Evolutionary conservation across 106 monocot species (phyloP), one percentile per base, ranked within the genome.

Genomic region (Dendrobium catenatum): DNA sequence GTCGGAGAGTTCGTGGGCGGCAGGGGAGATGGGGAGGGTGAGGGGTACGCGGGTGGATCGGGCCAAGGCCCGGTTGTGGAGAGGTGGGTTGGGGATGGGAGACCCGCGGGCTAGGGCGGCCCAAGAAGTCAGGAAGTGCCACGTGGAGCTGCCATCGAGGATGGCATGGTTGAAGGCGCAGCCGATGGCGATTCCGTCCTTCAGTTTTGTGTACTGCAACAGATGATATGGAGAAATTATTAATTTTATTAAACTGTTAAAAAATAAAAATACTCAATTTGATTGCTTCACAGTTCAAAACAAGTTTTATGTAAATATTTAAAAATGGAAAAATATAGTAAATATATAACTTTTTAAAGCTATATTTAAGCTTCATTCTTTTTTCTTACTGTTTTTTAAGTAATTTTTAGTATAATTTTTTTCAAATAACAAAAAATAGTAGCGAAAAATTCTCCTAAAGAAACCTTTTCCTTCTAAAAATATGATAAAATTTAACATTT

Each of bases 161-260:
- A 97, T 84, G 43, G 96, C 96, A 59, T 97, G 96, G 94, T 97
- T 97, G 86, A 94, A 97, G 22, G 94, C 94, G 78, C 90, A 89
- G 42, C 96, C 96, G 15, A 97, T 49, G 4, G 96, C 94, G 1
- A 97, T 43, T 3, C 96, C 96, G 55, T 97, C 92, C 79, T 88
- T 90, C 7, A 97, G 86, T 82, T 94, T 94, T 0, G 96, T 94
- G 76, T 92, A 83, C 96, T 97, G 80, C 51, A 3, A 15, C 10
- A 1, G 13, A 15, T 51, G 15, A 51, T 16, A 13, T 3, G 1
- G 24, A 3, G 64, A 66, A 66, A 13, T 70, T 13, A 31, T n/a
- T 31, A 33, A 31, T 37, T 70, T 26, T 6, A 66, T 51, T 51
- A 51, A 46, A 9, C 5, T 9, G 46, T 46, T 46, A 46, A 46